phyloP scores from a whole-genome alignment of 176 grass and related monocot species.

The Ananas comosus region DNA sequence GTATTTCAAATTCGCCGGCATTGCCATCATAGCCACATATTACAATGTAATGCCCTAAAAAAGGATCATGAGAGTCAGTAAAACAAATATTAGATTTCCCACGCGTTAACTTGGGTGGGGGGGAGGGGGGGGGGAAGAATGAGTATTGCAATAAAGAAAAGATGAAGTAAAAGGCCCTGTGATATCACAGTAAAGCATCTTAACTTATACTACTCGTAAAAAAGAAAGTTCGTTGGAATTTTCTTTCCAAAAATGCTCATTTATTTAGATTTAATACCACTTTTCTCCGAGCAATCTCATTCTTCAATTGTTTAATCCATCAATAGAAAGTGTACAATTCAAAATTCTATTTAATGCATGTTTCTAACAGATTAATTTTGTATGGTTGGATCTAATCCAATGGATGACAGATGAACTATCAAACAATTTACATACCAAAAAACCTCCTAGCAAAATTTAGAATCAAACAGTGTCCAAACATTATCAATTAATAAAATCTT shows the following conservation, averaged over 20 bases:
- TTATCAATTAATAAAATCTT: no score
- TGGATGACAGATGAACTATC: background rate
- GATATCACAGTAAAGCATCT: background rate
- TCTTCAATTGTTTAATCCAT: no score
- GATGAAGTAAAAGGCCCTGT: background rate
- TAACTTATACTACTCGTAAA: background rate
- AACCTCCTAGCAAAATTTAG: background rate
- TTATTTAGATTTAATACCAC: no score
- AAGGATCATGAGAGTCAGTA: background rate
- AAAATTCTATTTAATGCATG: no score
- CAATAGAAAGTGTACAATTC: no score
- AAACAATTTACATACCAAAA: background rate
- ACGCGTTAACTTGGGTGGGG: background rate
- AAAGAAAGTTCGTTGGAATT: no score
- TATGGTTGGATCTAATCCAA: background rate
- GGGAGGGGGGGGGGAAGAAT: background rate
- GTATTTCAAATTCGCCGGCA: slow-evolving; percentile 88
- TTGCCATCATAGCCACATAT: slow-evolving; percentile 94
- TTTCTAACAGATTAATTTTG: no score
- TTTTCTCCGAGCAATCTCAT: no score
- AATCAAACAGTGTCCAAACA: background rate
- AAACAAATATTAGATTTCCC: background rate
- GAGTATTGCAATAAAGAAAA: background rate
- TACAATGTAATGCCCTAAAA: slow-evolving; percentile 82
- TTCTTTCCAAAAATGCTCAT: no score